A percentile compares a stretch with the other conserved stretches of the same genome.
Conservation (phyloP, 345 rosid genomes). For the Eucalyptus tenuipes region DNA sequence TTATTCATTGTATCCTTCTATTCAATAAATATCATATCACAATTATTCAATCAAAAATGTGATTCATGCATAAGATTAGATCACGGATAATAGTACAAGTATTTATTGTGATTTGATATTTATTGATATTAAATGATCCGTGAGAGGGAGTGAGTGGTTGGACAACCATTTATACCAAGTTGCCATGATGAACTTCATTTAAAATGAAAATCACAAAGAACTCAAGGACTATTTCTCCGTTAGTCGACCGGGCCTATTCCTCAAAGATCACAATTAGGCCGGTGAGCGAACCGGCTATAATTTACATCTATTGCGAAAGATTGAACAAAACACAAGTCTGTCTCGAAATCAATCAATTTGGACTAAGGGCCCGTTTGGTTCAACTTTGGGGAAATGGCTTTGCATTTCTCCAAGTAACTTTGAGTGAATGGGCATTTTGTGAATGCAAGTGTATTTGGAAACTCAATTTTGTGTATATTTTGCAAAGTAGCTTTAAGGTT, state of each 20-base stretch:
- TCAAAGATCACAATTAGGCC: fast-evolving
- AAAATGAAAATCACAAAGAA: not conserved
- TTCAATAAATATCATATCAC: not conserved
- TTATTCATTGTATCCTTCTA: not conserved
- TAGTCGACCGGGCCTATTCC: not conserved
- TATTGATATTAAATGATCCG: not conserved
- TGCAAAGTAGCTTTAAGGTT: too few relatives aligned
- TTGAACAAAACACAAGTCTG: not conserved
- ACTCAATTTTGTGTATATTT: too few relatives aligned
- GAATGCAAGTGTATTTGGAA: too few relatives aligned
- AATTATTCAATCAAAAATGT: not conserved
- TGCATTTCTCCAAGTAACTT: too few relatives aligned
- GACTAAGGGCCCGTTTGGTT: too few relatives aligned
- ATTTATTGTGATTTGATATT: too few relatives aligned
- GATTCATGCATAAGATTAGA: not conserved
- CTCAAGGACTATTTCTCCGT: not conserved
- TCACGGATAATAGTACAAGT: too few relatives aligned
- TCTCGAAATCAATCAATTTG: not conserved
- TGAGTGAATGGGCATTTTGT: too few relatives aligned
- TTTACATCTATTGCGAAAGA: not conserved
- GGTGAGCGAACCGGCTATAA: not conserved
- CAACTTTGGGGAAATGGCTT: too few relatives aligned
- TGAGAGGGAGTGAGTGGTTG: not conserved
- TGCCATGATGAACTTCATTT: not conserved
- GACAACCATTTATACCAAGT: not conserved